Evolutionary conservation across 495 filamentous ascomycete genomes (phyloP).

Genomic region (Penicillium tannophilum): DNA sequence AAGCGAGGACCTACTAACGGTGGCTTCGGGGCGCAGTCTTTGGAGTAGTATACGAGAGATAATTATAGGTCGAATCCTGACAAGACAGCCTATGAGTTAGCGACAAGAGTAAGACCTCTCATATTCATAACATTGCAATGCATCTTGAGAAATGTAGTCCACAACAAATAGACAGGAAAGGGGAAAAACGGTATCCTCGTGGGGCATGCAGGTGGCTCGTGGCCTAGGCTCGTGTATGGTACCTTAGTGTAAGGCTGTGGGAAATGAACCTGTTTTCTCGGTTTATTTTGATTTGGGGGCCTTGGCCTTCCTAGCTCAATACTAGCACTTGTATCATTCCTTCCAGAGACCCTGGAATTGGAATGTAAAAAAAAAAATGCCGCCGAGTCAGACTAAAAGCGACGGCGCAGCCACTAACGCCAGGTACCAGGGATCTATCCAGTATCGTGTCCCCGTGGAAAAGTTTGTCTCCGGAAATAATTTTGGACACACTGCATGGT

Average conservation of each 20-base stretch:
- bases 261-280: neutral
- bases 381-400: neutral
- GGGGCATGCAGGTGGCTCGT: constrained; percentile 4
- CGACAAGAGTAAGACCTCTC: neutral
- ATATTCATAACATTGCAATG: neutral
- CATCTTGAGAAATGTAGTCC: too few relatives aligned
- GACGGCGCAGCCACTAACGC: neutral
- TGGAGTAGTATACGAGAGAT: neutral
- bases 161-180: neutral
- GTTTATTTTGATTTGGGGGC: neutral
- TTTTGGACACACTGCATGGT: neutral
- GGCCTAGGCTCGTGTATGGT: constrained; percentile 3
- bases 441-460: neutral
- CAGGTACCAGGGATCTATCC: neutral
- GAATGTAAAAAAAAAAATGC: neutral
- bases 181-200: constrained; percentile 6
- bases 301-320: neutral
- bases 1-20: constrained; percentile 4
- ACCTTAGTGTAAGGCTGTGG: constrained; percentile 2
- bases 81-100: too few relatives aligned
- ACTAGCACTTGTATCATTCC: neutral
- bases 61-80: neutral
- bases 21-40: neutral
- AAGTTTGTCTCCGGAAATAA: too few relatives aligned
- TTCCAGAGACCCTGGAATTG: neutral